Evolutionary conservation across 495 filamentous ascomycete species (phyloP).

Genomic region (Aspergillus hancockii): DNA sequence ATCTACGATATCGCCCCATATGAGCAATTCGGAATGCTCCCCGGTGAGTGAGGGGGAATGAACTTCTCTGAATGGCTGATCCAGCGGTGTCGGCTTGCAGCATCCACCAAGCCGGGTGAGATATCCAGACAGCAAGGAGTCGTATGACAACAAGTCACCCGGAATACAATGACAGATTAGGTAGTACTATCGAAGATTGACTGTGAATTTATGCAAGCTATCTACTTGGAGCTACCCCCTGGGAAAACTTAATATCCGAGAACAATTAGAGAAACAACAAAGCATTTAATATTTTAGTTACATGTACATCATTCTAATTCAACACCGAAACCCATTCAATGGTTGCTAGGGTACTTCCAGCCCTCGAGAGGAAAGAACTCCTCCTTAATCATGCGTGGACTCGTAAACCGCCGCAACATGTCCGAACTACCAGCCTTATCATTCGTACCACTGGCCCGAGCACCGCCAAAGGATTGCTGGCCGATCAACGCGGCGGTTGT

Average conservation of each 20-base stretch:
- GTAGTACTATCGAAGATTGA: too few relatives aligned
- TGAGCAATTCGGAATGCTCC: too few relatives aligned
- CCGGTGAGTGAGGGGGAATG: too few relatives aligned
- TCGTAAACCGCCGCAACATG: constrained; percentile 68
- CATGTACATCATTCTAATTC: not conserved
- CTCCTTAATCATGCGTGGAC: constrained; percentile 72
- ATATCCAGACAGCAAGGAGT: too few relatives aligned
- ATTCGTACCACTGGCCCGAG: constrained; percentile 75
- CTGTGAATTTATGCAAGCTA: not conserved
- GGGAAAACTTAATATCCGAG: too few relatives aligned
- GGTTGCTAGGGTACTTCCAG: constrained; percentile 73
- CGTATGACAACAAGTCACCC: too few relatives aligned
- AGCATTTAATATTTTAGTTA: not conserved
- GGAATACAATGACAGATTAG: too few relatives aligned
- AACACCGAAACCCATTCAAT: constrained; percentile 15
- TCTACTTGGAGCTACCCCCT: not conserved
- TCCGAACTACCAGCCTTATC: constrained; percentile 77
- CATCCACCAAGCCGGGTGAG: too few relatives aligned
- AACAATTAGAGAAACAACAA: not conserved
- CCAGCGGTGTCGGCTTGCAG: too few relatives aligned
- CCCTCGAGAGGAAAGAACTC: constrained; percentile 63
- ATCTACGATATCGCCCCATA: not conserved
- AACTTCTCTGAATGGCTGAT: too few relatives aligned
- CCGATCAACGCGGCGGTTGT: constrained; percentile 79
- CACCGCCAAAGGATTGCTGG: constrained; percentile 80